Evolutionary conservation across 371 early-diverging fungal genomes (phyloP), one percentile per base, ranked within the genome.

Genomic region (Amoeboaphelidium protococcarum): DNA sequence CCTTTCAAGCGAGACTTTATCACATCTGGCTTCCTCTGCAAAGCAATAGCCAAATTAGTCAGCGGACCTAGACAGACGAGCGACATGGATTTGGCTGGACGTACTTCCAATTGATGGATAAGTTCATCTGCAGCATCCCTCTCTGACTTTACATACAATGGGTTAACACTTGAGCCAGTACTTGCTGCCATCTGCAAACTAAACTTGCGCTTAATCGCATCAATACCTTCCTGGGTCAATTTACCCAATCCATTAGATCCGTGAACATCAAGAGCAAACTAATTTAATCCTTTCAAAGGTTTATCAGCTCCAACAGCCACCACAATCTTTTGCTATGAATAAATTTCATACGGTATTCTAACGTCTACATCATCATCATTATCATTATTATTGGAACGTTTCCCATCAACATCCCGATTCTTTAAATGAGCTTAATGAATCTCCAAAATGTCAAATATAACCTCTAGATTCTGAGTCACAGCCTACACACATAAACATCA

Each of bases 1-100:
- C 58, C 58, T 44, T 68, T 66, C 31, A 59, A 65, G 2, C 64
- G 57, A n/a, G 62, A 54, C 48, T 68, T 61, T 1, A 64, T 62
- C 4, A 51, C 10, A 6, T 31, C 37, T 42, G 66, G 62, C 41
- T 72, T 63, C 25, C 63, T 58, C 43, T 63, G 51, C 26, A 64
- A 58, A 0, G 69, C 71, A 6, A 66, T 45, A 0, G 69, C 69
- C 24, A 72, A n/a, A 50, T 69, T 72, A n/a, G 71, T 69, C 50
- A 72, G 52, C 0, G 71, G 73, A 0, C 71, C 73, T 12, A 72
- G 42, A 2, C 64, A 66, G 41, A 66, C 53, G 24, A 72, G 54
- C 1, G 64, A 62, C 12, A 72, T 42, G 0, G 69, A 65, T 21
- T 65, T 48, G 24, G 68, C 62, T 40, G 58, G 57, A 0, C 62